Evolutionary conservation across 108 stramenopile genomes (phyloP), one percentile per base, ranked within the genome.

Genomic region (Craspedostauros australis): DNA sequence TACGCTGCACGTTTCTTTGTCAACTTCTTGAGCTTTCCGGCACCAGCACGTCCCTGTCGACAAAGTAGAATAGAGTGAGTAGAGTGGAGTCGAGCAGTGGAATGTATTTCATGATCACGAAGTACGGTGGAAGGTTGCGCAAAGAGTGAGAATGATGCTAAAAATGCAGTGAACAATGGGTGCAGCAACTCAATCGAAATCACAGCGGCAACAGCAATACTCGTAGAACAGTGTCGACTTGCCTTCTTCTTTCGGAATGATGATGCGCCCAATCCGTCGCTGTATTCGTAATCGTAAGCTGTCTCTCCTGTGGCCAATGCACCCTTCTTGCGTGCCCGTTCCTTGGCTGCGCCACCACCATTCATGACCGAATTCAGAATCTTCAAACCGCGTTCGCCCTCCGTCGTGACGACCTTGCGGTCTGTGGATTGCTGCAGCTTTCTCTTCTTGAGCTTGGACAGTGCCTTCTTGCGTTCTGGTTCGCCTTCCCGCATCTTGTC

Each of bases 211-310:
- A n/a, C n/a, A n/a, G n/a, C n/a, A n/a, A n/a, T n/a, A n/a, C n/a
- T n/a, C n/a, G n/a, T n/a, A n/a, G n/a, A n/a, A n/a, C n/a, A n/a
- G n/a, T n/a, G n/a, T n/a, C n/a, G n/a, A n/a, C n/a, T n/a, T n/a
- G n/a, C n/a, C 73, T 94, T 94, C 82, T 94, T 94, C 72, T 94
- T 94, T 55, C 61, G 76, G 47, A 85, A 94, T 20, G 63, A 57
- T 8, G 81, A 76, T 14, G 76, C 66, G 19, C 86, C 84, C 34
- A 86, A 57, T 12, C 86, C 86, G 58, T 94, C 93, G 66, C 88
- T 71, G 58, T 56, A 91, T 6, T 94, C 93, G 57, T 86, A 88
- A 68, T 94, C 93, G 47, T 86, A 83, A 0, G 81, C 93, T 16
- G 93, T 94, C 70, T 88, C 93, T 9, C 93, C 88, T 61, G 70